Percentiles rank a stretch among this genome's conserved stretches.
These are phyloP conservation scores for Termitomyces sp. DNA, from an alignment of 768 basidiomycete species.

Conservation along the genomic window DNA sequence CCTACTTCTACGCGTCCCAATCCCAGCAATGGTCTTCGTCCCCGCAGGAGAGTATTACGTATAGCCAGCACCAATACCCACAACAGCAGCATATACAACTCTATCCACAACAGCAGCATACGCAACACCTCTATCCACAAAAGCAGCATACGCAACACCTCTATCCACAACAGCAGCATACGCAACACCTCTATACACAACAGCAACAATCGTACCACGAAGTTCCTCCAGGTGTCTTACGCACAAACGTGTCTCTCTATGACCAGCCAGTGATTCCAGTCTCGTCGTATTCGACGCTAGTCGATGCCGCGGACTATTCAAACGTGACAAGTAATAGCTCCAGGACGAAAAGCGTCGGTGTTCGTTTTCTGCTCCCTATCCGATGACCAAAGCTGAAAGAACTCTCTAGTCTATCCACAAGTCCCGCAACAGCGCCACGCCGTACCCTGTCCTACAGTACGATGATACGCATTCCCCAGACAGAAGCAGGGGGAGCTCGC, in stretches of 20 bases:
- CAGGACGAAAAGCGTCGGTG: slow-evolving; percentile 3
- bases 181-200: not conserved
- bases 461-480: slow-evolving; percentile 9
- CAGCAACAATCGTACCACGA: not conserved
- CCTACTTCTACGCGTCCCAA: slow-evolving; percentile 4
- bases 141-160: not conserved
- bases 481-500: slow-evolving; percentile 4
- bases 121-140: not conserved
- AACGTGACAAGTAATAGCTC: not conserved
- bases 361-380: not conserved
- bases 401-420: slow-evolving; percentile 7
- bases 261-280: slow-evolving; percentile 7
- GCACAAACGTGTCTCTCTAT: not conserved
- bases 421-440: not conserved
- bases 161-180: not conserved
- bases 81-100: not conserved
- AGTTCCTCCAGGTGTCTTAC: slow-evolving; percentile 1
- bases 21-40: slow-evolving; percentile 1
- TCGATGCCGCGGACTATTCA: slow-evolving; percentile 12
- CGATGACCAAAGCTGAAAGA: not conserved
- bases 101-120: not conserved
- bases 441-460: slow-evolving; percentile 7
- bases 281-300: slow-evolving; percentile 16
- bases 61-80: not conserved
- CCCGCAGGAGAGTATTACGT: not conserved